Evolutionary conservation across 768 basidiomycete species (phyloP).

Genomic region (Lactifluus subvellereus): DNA sequence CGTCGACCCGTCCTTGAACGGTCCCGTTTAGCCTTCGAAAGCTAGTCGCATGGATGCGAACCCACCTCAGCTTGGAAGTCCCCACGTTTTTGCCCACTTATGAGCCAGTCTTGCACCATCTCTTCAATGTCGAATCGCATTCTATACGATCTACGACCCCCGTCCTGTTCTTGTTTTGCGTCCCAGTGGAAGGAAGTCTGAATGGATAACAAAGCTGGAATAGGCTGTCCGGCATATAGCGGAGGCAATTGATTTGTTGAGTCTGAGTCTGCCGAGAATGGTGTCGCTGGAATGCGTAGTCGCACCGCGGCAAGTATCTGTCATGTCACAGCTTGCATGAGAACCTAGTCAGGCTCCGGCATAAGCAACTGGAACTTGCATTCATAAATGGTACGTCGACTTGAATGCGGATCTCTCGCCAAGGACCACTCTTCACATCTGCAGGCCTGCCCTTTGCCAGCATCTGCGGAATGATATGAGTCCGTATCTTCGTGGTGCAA

Average conservation of each 20-base stretch:
- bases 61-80: constrained; percentile 70
- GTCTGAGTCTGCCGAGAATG: constrained; percentile 34
- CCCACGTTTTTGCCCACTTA: constrained; percentile 84
- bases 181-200: constrained; percentile 78
- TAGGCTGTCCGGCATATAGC: constrained; percentile 83
- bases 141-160: constrained; percentile 39
- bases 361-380: constrained; percentile 39
- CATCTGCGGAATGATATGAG: constrained; percentile 26
- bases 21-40: neutral
- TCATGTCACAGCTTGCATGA: neutral
- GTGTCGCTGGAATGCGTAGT: constrained; percentile 44
- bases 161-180: constrained; percentile 35
- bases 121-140: constrained; percentile 83
- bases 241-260: constrained; percentile 9
- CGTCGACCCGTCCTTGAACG: constrained; percentile 52
- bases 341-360: constrained; percentile 7
- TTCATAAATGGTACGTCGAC: constrained; percentile 80
- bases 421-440: constrained; percentile 36
- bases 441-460: constrained; percentile 40
- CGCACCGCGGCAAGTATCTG: constrained; percentile 64
- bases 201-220: constrained; percentile 62
- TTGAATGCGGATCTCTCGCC: constrained; percentile 76
- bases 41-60: constrained; percentile 1
- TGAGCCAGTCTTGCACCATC: constrained; percentile 77
- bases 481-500: constrained; percentile 24